A percentile compares a stretch with the other conserved stretches of the same genome.
Evolutionary conservation across 768 basidiomycete genomes (phyloP).

Genomic region (Suillus subalutaceus): DNA sequence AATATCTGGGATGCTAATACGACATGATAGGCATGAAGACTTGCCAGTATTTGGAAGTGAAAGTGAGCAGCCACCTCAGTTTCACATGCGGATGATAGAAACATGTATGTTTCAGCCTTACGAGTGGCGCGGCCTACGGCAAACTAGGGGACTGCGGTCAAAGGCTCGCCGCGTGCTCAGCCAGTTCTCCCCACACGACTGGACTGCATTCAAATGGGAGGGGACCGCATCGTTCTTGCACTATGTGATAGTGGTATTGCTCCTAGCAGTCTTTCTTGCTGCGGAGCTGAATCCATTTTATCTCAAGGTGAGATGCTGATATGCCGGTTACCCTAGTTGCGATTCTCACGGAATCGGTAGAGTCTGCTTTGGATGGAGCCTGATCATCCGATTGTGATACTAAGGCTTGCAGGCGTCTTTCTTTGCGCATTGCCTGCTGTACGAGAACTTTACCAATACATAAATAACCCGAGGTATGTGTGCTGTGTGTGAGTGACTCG

Average conservation of each 20-base stretch:
- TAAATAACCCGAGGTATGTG: constrained; percentile 77
- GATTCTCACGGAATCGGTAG: constrained; percentile 37
- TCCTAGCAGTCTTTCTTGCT: constrained; percentile 78
- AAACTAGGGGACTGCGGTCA: constrained; percentile 74
- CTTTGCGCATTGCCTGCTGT: constrained; percentile 87
- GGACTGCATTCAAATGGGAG: constrained; percentile 88
- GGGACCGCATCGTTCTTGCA: constrained; percentile 75
- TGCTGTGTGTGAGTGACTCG: neutral
- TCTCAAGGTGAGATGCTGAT: constrained; percentile 60
- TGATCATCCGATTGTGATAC: constrained; percentile 82
- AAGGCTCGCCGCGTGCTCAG: constrained; percentile 80
- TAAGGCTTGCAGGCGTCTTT: constrained; percentile 73
- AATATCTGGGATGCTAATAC: constrained; percentile 18
- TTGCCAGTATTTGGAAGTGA: constrained; percentile 87
- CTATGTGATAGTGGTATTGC: constrained; percentile 72
- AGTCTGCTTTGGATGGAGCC: constrained; percentile 86
- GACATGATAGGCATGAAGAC: constrained; percentile 72
- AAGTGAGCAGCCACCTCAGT: constrained; percentile 47
- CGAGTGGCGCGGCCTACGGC: constrained; percentile 82
- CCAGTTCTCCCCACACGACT: constrained; percentile 87
- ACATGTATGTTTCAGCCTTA: constrained; percentile 57
- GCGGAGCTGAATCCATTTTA: constrained; percentile 91
- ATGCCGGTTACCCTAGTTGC: constrained; percentile 10
- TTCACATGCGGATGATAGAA: constrained; percentile 2
- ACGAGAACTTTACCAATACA: constrained; percentile 81